phyloP scores from a whole-genome alignment of 2,329 filamentous ascomycete species.

The Parastagonospora nodorum region DNA sequence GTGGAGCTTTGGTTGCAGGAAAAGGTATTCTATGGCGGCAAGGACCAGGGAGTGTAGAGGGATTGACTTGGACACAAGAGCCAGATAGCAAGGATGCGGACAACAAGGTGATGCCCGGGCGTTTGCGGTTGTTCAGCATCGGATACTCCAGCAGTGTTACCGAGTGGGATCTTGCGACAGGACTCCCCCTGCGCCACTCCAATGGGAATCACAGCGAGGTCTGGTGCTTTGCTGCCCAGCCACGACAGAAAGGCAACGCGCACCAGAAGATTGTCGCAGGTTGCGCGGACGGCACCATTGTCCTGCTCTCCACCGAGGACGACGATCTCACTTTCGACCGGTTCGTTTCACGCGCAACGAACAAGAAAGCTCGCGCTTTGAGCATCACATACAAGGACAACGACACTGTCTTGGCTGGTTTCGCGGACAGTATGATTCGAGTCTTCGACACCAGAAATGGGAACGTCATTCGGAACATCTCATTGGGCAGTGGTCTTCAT shows the following conservation, averaged over 20 bases:
- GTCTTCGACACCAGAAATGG: slow-evolving; percentile 85
- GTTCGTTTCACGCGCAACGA: slow-evolving; percentile 74
- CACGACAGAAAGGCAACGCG: slow-evolving; percentile 53
- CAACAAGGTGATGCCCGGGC: slow-evolving; percentile 68
- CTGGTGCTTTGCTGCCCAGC: slow-evolving; percentile 93
- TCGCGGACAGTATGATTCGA: slow-evolving; percentile 94
- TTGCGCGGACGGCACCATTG: slow-evolving; percentile 88
- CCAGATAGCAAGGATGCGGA: slow-evolving; percentile 69
- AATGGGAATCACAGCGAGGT: slow-evolving; percentile 94
- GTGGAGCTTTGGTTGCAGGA: slow-evolving; percentile 88
- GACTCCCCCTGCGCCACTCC: slow-evolving; percentile 77
- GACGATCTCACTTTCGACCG: slow-evolving; percentile 80
- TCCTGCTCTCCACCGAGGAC: slow-evolving; percentile 84
- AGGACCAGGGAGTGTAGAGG: slow-evolving; percentile 87
- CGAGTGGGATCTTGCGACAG: slow-evolving; percentile 89
- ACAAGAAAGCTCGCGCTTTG: slow-evolving; percentile 85
- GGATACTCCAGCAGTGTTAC: slow-evolving; percentile 91
- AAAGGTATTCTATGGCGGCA: slow-evolving; percentile 79
- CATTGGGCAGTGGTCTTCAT: slow-evolving; percentile 76
- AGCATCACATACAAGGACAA: slow-evolving; percentile 89
- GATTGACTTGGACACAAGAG: slow-evolving; percentile 88
- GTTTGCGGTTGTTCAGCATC: slow-evolving; percentile 90
- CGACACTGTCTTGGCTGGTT: slow-evolving; percentile 83
- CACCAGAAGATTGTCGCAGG: slow-evolving; percentile 76
- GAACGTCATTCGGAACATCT: slow-evolving; percentile 78